Base-by-base conservation (phyloP, 1,284 basidiomycete genomes). In the Cryptococcus depauperatus region DNA sequence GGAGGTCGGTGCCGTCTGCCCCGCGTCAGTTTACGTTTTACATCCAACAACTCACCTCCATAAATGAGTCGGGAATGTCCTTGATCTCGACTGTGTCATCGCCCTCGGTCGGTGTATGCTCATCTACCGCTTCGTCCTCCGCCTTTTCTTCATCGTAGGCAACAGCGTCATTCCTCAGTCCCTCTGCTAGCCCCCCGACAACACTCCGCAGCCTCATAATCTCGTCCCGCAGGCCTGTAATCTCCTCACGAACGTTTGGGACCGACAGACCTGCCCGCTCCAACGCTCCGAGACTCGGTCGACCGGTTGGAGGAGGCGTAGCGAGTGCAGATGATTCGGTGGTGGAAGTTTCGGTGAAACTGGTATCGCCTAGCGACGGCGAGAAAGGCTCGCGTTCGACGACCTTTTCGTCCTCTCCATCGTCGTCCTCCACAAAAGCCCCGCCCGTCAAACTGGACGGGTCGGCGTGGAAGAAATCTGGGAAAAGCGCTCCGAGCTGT, bases 1-100 rank as follows among this genome's bases (percentile, higher is more conserved):
- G 5, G 46, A 44, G 10, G 32, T 29, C 5, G 26, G 11, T 10
- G 44, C 49, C 30, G 48, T 43, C 44, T 46, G 18, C 37, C 22
- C 27, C 22, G 6, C 2, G 18, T 25, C n/a, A 22, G 19, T n/a
- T 25, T 35, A 25, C 16, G 35, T 13, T n/a, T 22, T 25, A 11
- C 14, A n/a, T 11, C n/a, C 13, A 14, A 35, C 4, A 19, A 70
- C 79, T 54, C 46, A 85, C 89, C 89, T 79, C 90, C 86, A 58
- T 92, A 37, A 42, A 42, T 11, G 43, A 23, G 5, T 45, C 48
- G 27, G 48, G 30, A 27, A 46, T 14, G 16, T 43, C n/a, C 23
- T 32, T 25, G 22, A 21, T 28, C 28, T 19, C 27, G 32, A n/a
- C n/a, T n/a, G n/a, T n/a, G 13, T 30, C 23, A 16, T 18, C 28